phyloP scores from a whole-genome alignment of 2,329 filamentous ascomycete species.

The Dactylonectria estremocensis region DNA sequence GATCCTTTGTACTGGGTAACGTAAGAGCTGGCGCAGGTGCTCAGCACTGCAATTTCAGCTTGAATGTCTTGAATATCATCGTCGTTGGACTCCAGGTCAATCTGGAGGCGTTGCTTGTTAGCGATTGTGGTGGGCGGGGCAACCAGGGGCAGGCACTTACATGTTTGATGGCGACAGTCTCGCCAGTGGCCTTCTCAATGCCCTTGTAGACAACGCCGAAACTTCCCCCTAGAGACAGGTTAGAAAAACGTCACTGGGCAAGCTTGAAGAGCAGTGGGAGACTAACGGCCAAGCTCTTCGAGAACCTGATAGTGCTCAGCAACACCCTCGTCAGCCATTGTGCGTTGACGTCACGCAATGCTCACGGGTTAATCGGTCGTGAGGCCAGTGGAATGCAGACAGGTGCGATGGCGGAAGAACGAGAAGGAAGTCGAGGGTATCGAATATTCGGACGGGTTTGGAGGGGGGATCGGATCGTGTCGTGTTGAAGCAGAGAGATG shows the following conservation, averaged over 20 bases:
- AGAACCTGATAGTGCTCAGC: slow-evolving; percentile 93
- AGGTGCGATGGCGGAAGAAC: slow-evolving; percentile 24
- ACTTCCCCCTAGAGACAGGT: slow-evolving; percentile 80
- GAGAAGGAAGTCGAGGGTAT: slow-evolving; percentile 6
- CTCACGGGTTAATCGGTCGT: slow-evolving; percentile 29
- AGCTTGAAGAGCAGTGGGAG: not conserved
- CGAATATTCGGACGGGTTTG: not conserved
- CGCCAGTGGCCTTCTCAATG: slow-evolving; percentile 90
- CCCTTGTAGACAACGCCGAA: slow-evolving; percentile 98
- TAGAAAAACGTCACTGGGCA: slow-evolving; percentile 20
- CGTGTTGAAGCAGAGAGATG: not conserved
- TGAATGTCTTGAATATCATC: slow-evolving; percentile 99
- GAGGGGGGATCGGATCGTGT: not conserved
- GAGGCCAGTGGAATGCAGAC: slow-evolving; percentile 21
- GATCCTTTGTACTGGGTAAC: slow-evolving; percentile 98
- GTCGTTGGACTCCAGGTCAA: slow-evolving; percentile 98
- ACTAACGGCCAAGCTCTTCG: slow-evolving; percentile 94
- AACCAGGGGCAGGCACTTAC: slow-evolving; percentile 66
- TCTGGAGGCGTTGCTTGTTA: slow-evolving; percentile 68
- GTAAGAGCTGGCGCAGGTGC: slow-evolving; percentile 93
- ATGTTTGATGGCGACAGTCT: slow-evolving; percentile 97
- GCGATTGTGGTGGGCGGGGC: slow-evolving; percentile 32
- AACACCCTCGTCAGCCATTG: slow-evolving; percentile 76
- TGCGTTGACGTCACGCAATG: slow-evolving; percentile 49
- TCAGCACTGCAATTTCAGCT: slow-evolving; percentile 94